Evolutionary conservation across 2,329 filamentous ascomycete species (phyloP).

Genomic region (Fusarium nurragi): DNA sequence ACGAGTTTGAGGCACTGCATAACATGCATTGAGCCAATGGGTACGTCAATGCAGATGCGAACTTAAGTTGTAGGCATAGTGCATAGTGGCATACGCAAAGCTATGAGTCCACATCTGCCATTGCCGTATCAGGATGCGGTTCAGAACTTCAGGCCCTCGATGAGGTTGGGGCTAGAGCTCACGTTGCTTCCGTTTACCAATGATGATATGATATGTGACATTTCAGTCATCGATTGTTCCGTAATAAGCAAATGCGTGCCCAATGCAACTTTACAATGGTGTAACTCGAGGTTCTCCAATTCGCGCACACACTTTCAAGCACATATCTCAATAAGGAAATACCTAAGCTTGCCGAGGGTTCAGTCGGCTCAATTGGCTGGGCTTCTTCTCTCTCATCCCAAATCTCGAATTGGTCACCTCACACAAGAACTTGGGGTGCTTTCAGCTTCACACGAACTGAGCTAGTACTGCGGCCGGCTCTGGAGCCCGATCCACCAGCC

Average conservation of each 20-base stretch:
- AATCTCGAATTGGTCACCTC: constrained; percentile 22
- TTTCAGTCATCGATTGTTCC: constrained; percentile 21
- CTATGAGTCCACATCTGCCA: constrained; percentile 4
- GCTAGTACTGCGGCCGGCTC: constrained; percentile 15
- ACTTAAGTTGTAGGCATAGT: too few species aligned
- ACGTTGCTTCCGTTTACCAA: constrained; percentile 14
- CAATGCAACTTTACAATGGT: constrained; percentile 26
- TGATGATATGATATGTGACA: constrained; percentile 9
- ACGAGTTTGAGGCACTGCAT: constrained; percentile 6
- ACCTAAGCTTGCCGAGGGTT: constrained; percentile 10
- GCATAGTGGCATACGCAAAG: constrained; percentile 3
- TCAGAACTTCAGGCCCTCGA: neutral
- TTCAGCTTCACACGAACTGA: constrained; percentile 32
- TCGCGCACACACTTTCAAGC: constrained; percentile 26
- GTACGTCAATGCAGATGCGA: constrained; percentile 14
- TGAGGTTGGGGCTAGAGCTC: neutral
- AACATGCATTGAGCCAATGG: constrained; percentile 1
- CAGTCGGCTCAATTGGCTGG: constrained; percentile 6
- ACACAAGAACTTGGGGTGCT: constrained; percentile 17
- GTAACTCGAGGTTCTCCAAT: constrained; percentile 18
- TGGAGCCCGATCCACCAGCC: constrained; percentile 32
- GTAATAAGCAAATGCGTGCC: constrained; percentile 11
- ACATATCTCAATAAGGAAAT: constrained; percentile 30
- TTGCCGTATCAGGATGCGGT: constrained; percentile 24
- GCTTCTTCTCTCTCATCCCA: constrained; percentile 29